Conservation (phyloP, 2,329 filamentous ascomycete species). For the Curvularia sp. region DNA sequence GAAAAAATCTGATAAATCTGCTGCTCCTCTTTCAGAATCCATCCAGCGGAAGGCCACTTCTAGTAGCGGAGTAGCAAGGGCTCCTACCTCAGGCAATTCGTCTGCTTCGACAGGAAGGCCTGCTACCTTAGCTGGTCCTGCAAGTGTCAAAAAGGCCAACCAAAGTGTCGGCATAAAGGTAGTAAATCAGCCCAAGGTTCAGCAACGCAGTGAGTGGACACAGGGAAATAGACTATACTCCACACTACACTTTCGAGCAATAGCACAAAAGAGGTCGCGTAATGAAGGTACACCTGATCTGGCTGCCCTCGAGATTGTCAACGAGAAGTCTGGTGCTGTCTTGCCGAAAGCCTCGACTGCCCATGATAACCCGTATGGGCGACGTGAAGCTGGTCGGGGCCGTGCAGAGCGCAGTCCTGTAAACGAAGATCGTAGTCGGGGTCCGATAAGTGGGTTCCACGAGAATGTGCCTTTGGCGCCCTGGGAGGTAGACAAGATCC, state of each 20-base stretch:
- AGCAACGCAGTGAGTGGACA: slow-evolving; percentile 20
- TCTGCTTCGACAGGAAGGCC: slow-evolving; percentile 1
- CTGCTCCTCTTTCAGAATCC: not conserved
- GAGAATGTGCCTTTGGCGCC: slow-evolving; percentile 20
- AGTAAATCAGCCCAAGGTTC: slow-evolving; percentile 31
- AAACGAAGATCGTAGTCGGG: not conserved
- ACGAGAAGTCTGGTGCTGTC: slow-evolving; percentile 18
- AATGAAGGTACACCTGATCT: slow-evolving; percentile 38
- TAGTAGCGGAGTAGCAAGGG: not conserved
- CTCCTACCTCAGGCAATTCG: too few relatives aligned
- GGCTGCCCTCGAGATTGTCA: slow-evolving; percentile 33
- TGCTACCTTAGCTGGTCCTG: not conserved
- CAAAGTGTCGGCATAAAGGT: slow-evolving; percentile 31
- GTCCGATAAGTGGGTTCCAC: not conserved
- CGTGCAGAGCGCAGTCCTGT: slow-evolving; percentile 19
- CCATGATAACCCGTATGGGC: slow-evolving; percentile 32
- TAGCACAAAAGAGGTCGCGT: slow-evolving; percentile 32
- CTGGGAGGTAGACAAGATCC: slow-evolving; percentile 39
- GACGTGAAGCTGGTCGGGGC: slow-evolving; percentile 30
- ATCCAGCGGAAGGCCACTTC: not conserved
- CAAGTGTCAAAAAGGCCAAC: slow-evolving; percentile 5
- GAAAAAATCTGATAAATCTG: not conserved
- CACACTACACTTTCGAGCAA: slow-evolving; percentile 24
- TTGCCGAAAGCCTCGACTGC: slow-evolving; percentile 1
- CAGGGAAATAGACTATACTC: slow-evolving; percentile 26